A percentile compares a stretch with the other conserved stretches of the same genome.
Evolutionary conservation across 257 asterid genomes (phyloP).

Genomic region (Lithospermum erythrorhizon): DNA sequence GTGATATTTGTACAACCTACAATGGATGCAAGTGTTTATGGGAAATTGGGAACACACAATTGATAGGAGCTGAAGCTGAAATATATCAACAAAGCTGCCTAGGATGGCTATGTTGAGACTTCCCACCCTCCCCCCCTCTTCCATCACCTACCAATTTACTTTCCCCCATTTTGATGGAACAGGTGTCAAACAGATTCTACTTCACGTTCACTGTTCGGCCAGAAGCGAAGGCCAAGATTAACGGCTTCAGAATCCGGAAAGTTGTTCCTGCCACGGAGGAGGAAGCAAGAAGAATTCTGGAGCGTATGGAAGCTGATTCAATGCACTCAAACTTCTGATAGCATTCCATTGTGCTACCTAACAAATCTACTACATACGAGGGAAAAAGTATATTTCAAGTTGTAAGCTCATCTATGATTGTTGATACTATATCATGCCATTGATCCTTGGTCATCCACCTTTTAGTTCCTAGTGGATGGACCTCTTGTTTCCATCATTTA

Average conservation of each 20-base stretch:
- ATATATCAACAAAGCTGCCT: too few relatives aligned
- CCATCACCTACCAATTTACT: too few relatives aligned
- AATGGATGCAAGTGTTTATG: too few relatives aligned
- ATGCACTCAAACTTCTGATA: conserved; percentile 12
- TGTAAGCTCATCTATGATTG: not conserved
- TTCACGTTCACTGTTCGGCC: conserved; percentile 79
- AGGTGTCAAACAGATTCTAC: conserved; percentile 84
- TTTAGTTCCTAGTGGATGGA: not conserved
- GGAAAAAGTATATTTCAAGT: not conserved
- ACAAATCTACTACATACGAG: not conserved
- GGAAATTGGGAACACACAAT: too few relatives aligned
- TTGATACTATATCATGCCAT: not conserved
- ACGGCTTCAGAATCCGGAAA: conserved; percentile 58
- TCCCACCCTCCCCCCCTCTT: not conserved
- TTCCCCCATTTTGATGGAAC: conserved; percentile 9
- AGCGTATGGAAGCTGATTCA: conserved; percentile 74
- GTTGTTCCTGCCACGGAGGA: conserved; percentile 98
- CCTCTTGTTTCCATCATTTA: too few relatives aligned
- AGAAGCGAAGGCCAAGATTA: conserved; percentile 67
- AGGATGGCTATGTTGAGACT: not conserved
- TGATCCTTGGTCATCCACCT: not conserved
- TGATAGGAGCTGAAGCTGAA: too few relatives aligned
- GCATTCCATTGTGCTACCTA: not conserved
- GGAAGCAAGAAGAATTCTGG: conserved; percentile 68
- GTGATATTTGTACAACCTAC: not conserved